A percentile compares a stretch with the other conserved stretches of the same genome.
These are phyloP conservation scores for Pleurotus tuoliensis DNA, from an alignment of 768 basidiomycete genomes.

Conservation along the genomic window DNA sequence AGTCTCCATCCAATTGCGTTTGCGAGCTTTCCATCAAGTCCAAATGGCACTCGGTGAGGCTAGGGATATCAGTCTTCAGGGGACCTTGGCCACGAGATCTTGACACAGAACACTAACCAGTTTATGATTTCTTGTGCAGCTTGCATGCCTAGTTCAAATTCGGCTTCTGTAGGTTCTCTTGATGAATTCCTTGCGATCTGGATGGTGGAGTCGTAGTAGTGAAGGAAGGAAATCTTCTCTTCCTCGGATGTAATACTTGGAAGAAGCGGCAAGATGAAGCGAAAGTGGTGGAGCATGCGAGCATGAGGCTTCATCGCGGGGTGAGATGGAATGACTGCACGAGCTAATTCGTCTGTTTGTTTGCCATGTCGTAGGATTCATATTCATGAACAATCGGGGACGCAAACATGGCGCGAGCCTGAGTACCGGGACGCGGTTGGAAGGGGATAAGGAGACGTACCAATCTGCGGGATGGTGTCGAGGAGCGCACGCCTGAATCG, in stretches of 20 bases:
- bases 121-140: constrained; percentile 60
- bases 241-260: constrained; percentile 38
- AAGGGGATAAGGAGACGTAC: constrained; percentile 33
- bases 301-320: constrained; percentile 67
- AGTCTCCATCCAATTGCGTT: constrained; percentile 32
- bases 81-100: too few relatives aligned
- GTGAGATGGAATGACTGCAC: constrained; percentile 67
- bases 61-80: constrained; percentile 16
- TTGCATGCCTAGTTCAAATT: constrained; percentile 59
- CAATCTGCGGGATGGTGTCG: constrained; percentile 66
- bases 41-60: constrained; percentile 58
- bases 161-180: constrained; percentile 59
- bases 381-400: neutral
- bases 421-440: constrained; percentile 9
- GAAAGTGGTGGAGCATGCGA: constrained; percentile 78
- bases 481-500: constrained; percentile 68
- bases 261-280: constrained; percentile 67
- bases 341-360: constrained; percentile 59
- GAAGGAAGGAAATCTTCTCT: constrained; percentile 62
- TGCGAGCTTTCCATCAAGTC: constrained; percentile 61
- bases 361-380: neutral
- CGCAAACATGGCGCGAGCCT: constrained; percentile 1
- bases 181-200: constrained; percentile 64
- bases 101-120: constrained; percentile 38
- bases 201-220: constrained; percentile 75